Evolutionary conservation across 148 eudicot genomes (phyloP).

Genomic region (Vaccinium macrocarpon): DNA sequence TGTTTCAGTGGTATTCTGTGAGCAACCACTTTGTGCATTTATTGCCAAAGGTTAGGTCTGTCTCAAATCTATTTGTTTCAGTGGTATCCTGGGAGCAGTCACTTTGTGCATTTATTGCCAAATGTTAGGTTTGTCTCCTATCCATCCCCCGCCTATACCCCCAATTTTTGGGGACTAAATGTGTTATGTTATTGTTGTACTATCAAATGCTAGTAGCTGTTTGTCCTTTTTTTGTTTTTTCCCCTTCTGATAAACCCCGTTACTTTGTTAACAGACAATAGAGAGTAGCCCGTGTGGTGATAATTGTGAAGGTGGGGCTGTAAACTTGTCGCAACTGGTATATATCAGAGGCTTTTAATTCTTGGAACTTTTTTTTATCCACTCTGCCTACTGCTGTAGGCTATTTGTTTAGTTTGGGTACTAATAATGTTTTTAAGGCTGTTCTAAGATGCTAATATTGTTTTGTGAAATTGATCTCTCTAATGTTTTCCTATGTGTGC

Average conservation of each 20-base stretch:
- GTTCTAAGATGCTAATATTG: not conserved
- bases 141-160: no score
- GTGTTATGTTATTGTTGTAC: no score
- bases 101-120: no score
- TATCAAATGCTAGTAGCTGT: not conserved
- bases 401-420: not conserved
- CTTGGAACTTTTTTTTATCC: not conserved
- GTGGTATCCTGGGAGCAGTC: no score
- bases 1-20: no score
- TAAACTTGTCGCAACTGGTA: constrained; percentile 94
- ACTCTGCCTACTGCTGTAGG: not conserved
- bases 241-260: not conserved
- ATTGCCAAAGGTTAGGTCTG: no score
- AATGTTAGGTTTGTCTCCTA: no score
- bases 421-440: not conserved
- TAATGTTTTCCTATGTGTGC: constrained; percentile 51
- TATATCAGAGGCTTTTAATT: constrained; percentile 20
- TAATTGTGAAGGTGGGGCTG: constrained; percentile 74
- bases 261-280: constrained; percentile 58
- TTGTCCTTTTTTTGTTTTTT: not conserved
- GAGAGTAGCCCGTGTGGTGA: constrained; percentile 99
- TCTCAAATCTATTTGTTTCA: no score
- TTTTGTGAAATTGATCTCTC: constrained; percentile 10
- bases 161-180: no score
- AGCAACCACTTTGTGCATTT: no score